Evolutionary conservation across 495 filamentous ascomycete genomes (phyloP).

Genomic region (Penicillium verhagenii): DNA sequence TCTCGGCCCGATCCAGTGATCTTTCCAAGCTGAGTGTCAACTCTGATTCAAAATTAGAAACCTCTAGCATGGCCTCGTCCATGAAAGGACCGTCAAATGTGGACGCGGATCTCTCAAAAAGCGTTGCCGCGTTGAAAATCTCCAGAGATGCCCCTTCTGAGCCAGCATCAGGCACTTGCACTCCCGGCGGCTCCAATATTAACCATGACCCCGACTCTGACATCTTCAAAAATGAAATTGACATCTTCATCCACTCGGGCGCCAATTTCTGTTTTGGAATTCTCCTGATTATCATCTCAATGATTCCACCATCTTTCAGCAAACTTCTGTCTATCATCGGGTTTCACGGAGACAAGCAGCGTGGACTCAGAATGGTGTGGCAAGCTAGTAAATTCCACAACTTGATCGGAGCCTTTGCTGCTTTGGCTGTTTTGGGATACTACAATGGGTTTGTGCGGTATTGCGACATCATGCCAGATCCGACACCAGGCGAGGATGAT

Average conservation of each 20-base stretch:
- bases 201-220: constrained; percentile 51
- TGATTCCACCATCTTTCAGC: constrained; percentile 87
- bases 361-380: constrained; percentile 86
- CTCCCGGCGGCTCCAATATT: constrained; percentile 29
- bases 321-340: constrained; percentile 85
- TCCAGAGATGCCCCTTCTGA: constrained; percentile 4
- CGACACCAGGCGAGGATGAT: constrained; percentile 48
- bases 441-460: constrained; percentile 85
- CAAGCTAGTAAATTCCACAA: constrained; percentile 84
- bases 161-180: constrained; percentile 15
- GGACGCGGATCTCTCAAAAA: constrained; percentile 22
- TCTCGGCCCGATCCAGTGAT: constrained; percentile 14
- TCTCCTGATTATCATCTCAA: constrained; percentile 78
- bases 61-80: constrained; percentile 13
- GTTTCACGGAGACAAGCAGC: constrained; percentile 85
- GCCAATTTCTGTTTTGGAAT: constrained; percentile 86
- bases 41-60: constrained; percentile 14
- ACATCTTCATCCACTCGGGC: constrained; percentile 86
- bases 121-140: constrained; percentile 35
- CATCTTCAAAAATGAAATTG: constrained; percentile 66
- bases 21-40: constrained; percentile 12
- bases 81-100: constrained; percentile 10
- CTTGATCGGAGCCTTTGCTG: constrained; percentile 87
- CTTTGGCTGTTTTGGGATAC: constrained; percentile 75
- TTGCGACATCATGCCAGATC: constrained; percentile 78